phyloP scores from a whole-genome alignment of 2,329 filamentous ascomycete species.

The Sarocladium strictum region DNA sequence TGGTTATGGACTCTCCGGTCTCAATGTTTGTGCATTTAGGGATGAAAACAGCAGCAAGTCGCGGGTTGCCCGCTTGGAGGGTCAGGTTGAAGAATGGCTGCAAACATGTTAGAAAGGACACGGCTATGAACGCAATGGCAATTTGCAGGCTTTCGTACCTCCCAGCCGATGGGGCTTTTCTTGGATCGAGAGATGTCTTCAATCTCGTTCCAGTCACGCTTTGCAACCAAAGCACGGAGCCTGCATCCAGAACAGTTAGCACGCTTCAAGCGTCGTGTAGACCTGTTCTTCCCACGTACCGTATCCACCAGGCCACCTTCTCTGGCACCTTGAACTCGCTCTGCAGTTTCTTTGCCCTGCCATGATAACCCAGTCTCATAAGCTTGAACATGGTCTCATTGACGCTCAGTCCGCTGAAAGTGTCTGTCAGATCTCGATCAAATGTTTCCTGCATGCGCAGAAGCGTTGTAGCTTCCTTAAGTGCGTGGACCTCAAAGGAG shows the following conservation, averaged over 20 bases:
- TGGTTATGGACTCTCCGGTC: slow-evolving; percentile 66
- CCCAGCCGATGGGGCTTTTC: slow-evolving; percentile 94
- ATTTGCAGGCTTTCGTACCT: slow-evolving; percentile 49
- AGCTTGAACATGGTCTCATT: slow-evolving; percentile 92
- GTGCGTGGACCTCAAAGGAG: slow-evolving; percentile 62
- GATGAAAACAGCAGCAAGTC: slow-evolving; percentile 77
- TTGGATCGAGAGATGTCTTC: slow-evolving; percentile 75
- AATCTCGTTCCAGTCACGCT: slow-evolving; percentile 86
- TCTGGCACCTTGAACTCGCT: slow-evolving; percentile 91
- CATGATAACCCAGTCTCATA: slow-evolving; percentile 73
- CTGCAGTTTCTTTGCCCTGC: slow-evolving; percentile 81
- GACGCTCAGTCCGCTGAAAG: slow-evolving; percentile 76
- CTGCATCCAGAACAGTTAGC: slow-evolving; percentile 34
- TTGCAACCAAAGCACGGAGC: slow-evolving; percentile 80
- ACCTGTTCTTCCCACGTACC: slow-evolving; percentile 34
- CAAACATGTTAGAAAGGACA: neutral
- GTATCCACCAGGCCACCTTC: slow-evolving; percentile 81
- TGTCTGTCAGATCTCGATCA: slow-evolving; percentile 73
- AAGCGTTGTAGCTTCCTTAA: slow-evolving; percentile 76
- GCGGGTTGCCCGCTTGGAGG: slow-evolving; percentile 81
- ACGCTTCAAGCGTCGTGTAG: neutral
- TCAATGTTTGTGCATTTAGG: slow-evolving; percentile 75
- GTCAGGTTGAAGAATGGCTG: slow-evolving; percentile 89
- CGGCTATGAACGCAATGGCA: neutral
- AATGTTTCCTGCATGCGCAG: slow-evolving; percentile 82